Percentiles rank a stretch among this genome's conserved stretches.
Evolutionary conservation across 2,329 filamentous ascomycete species (phyloP).

Genomic region (Myriosclerotinia curreyana): DNA sequence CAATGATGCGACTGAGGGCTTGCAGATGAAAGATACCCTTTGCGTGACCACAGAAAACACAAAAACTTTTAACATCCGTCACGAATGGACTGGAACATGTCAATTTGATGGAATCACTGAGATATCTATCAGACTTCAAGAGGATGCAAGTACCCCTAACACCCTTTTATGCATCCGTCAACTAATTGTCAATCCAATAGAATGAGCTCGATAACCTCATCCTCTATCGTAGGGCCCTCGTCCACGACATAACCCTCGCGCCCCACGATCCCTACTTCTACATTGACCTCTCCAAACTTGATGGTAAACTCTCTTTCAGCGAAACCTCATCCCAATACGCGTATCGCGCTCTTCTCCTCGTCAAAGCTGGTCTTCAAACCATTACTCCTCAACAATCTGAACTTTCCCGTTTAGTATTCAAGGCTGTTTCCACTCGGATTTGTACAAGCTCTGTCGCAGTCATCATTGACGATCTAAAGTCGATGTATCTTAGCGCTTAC

Average conservation of each 20-base stretch:
- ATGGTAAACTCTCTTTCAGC: constrained; percentile 31
- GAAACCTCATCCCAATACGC: constrained; percentile 29
- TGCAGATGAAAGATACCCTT: not conserved
- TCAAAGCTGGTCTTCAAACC: constrained; percentile 26
- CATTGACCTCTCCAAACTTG: constrained; percentile 24
- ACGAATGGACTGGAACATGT: constrained; percentile 33
- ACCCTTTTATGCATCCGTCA: not conserved
- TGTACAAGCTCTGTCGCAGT: not conserved
- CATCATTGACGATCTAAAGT: constrained; percentile 27
- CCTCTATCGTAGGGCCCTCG: constrained; percentile 21
- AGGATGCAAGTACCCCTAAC: constrained; percentile 19
- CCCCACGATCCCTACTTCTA: constrained; percentile 30
- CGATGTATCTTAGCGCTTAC: constrained; percentile 24
- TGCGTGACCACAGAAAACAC: not conserved
- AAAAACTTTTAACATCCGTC: constrained; percentile 12
- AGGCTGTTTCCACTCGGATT: not conserved
- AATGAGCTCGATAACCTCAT: constrained; percentile 25
- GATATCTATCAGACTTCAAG: constrained; percentile 21
- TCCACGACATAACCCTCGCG: constrained; percentile 13
- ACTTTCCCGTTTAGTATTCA: constrained; percentile 19
- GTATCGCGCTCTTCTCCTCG: constrained; percentile 29
- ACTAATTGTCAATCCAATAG: constrained; percentile 9
- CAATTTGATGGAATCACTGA: constrained; percentile 21
- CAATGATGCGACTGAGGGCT: not conserved
- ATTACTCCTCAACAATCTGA: not conserved